Evolutionary conservation across 371 early-diverging fungal genomes (phyloP), one percentile per base, ranked within the genome.

Genomic region (Synchytrium microbalum): DNA sequence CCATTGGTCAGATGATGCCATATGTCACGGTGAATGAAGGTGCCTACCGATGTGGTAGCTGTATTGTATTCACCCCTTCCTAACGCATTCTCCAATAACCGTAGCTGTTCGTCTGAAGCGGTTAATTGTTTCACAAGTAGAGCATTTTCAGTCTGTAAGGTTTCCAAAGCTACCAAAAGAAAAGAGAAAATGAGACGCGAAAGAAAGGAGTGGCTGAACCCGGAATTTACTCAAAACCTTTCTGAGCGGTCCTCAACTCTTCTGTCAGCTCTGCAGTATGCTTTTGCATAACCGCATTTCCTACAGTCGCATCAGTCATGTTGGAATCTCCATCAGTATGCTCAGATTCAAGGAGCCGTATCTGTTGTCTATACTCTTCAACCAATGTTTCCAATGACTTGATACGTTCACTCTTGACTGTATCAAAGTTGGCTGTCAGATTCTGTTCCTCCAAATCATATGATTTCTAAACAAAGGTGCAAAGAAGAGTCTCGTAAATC

Each of bases 11-110:
- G n/a, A n/a, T 51, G 16, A 16, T n/a, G 16, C 52, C n/a, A 16
- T n/a, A 16, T 51, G n/a, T 51, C n/a, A n/a, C 16, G 30, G 10
- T 29, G 31, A 8, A 23, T 24, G 25, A 8, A 24, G 8, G 29
- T 51, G 13, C 58, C 2, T 69, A 79, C 74, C 59, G 71, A 60
- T 0, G 83, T 80, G 19, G 78, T 80, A 19, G 67, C 63, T 3
- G 78, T 77, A 63, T 88, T 79, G 67, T 78, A 85, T 25, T 84
- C 86, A 2, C 90, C 88, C 14, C 81, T 74, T 28, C 86, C 89
- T 14, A 86, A 69, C 29, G 81, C 80, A 31, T 69, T 73, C 69
- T 86, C 83, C 30, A 85, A 73, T 14, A 75, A 70, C 25, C 68
- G 67, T 1, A 79, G 61, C 60, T 83, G 73, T 13, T 59, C 51